These are phyloP conservation scores for Penicillium sp. DNA, from an alignment of 2,329 filamentous ascomycete genomes.

Conservation along the genomic window DNA sequence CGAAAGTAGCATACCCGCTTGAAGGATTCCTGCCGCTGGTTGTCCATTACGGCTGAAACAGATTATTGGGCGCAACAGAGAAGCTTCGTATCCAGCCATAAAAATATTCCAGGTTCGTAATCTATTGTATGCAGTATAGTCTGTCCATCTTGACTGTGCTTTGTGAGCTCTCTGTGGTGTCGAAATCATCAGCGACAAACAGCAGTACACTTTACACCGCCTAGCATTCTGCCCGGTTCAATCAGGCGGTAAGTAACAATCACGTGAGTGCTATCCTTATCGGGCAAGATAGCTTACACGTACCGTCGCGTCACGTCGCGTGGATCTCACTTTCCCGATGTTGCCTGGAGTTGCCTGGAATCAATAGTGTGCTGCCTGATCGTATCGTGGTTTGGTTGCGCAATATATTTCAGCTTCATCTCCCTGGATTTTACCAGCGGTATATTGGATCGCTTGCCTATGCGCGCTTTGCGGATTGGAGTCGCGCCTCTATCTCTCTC, in stretches of 20 bases:
- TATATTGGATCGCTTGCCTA: constrained; percentile 6
- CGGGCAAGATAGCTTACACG: constrained; percentile 14
- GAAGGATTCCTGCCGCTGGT: constrained; percentile 39
- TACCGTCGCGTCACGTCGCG: constrained; percentile 20
- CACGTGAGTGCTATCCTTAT: background rate
- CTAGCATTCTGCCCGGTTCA: constrained; percentile 22
- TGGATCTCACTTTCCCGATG: constrained; percentile 2
- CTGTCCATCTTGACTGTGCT: background rate
- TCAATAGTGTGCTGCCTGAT: constrained; percentile 6
- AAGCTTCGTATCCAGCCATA: background rate
- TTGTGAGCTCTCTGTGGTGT: background rate
- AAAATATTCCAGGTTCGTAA: background rate
- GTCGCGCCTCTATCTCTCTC: constrained; percentile 15
- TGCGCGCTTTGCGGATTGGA: constrained; percentile 13
- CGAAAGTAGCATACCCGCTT: constrained; percentile 30
- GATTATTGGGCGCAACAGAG: background rate
- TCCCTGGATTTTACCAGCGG: background rate
- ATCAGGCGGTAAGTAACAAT: constrained; percentile 24
- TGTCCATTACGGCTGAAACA: constrained; percentile 29
- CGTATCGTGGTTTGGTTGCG: background rate
- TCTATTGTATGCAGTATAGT: background rate
- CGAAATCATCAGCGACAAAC: background rate
- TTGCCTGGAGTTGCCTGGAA: background rate
- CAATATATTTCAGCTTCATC: background rate
- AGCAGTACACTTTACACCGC: constrained; percentile 19